These are phyloP conservation scores for Teunomyces aglyptinius DNA, from an alignment of 805 yeast genomes.

Conservation along the genomic window DNA sequence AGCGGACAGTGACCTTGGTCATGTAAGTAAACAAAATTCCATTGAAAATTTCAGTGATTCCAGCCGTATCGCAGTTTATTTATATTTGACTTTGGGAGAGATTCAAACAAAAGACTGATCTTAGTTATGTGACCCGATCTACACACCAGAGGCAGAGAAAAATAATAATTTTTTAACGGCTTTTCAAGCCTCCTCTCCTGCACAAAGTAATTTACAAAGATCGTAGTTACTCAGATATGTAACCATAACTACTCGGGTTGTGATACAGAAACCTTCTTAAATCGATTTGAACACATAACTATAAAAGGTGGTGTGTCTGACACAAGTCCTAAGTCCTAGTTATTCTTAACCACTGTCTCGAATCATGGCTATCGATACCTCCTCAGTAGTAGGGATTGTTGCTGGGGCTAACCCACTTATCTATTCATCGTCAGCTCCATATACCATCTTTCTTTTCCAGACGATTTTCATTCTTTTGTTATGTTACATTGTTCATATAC, in stretches of 20 bases:
- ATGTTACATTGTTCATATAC: slow-evolving; percentile 60
- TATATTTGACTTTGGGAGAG: too few species aligned
- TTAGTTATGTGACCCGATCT: background rate
- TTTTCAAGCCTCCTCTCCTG: background rate
- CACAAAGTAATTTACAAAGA: background rate
- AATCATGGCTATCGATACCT: background rate
- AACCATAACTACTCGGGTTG: background rate
- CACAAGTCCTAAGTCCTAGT: too few species aligned
- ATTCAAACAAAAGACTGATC: too few species aligned
- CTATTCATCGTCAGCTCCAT: slow-evolving; percentile 57
- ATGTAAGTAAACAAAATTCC: too few species aligned
- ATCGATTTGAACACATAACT: too few species aligned
- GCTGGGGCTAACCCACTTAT: slow-evolving; percentile 71
- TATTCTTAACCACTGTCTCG: too few species aligned
- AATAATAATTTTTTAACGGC: background rate
- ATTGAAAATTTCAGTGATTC: too few species aligned
- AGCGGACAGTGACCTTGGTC: too few species aligned
- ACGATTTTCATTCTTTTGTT: slow-evolving; percentile 56
- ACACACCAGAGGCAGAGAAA: background rate
- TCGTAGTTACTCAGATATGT: background rate
- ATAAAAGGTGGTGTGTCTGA: too few species aligned
- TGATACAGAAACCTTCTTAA: background rate
- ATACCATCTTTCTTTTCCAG: slow-evolving; percentile 70
- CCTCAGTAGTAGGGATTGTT: slow-evolving; percentile 60
- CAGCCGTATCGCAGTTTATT: too few species aligned